A percentile compares a stretch with the other conserved stretches of the same genome.
phyloP scores from a whole-genome alignment of 148 eudicot species.

The Fallopia convolvulus region DNA sequence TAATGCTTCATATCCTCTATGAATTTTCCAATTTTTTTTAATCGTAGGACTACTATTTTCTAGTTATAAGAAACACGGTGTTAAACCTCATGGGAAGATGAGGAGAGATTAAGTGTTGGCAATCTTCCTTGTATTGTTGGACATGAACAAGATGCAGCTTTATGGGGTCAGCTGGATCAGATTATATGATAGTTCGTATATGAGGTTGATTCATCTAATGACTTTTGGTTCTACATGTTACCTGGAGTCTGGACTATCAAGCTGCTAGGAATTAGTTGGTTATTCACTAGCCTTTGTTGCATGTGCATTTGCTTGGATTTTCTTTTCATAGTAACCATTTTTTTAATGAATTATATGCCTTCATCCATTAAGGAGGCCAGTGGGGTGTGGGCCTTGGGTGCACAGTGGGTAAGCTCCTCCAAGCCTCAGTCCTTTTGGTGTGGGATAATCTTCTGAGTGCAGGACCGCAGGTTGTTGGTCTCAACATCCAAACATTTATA shows the following conservation, averaged over 20 bases:
- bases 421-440: not conserved
- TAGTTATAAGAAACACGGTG: not conserved
- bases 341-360: not conserved
- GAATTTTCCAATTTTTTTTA: not conserved
- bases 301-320: not conserved
- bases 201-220: not conserved
- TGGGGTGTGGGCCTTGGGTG: not conserved
- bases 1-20: constrained; percentile 15
- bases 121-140: not conserved
- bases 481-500: not conserved
- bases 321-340: not conserved
- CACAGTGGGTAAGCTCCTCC: constrained; percentile 1
- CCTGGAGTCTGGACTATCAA: not conserved
- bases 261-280: not conserved
- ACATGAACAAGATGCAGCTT: not conserved
- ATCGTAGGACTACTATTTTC: not conserved
- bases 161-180: not conserved
- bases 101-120: not conserved
- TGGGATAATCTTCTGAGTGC: not conserved
- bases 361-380: constrained; percentile 9
- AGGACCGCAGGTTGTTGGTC: not conserved
- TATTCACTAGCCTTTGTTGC: not conserved
- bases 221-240: not conserved
- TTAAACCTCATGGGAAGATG: not conserved
- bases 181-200: not conserved